Conservation (phyloP, 441 rosid species). For the Arabidopsis hybrid region DNA sequence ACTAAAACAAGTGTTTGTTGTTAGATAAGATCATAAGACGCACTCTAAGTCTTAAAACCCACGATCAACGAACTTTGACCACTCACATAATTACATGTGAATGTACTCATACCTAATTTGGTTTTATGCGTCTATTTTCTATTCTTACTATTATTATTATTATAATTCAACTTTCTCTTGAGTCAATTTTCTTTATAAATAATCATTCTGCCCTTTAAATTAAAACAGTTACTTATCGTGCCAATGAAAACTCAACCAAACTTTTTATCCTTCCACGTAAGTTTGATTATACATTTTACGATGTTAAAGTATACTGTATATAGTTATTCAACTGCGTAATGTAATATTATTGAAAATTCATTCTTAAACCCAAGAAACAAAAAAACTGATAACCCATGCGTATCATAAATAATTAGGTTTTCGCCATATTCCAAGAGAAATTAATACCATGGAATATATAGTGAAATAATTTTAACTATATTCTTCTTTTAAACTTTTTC, state of each 20-base stretch:
- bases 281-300: constrained; percentile 5
- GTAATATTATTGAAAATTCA: background rate
- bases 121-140: constrained; percentile 28
- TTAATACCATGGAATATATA: background rate
- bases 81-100: constrained; percentile 34
- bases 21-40: constrained; percentile 27
- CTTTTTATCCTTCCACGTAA: constrained; percentile 23
- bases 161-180: constrained; percentile 21
- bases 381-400: background rate
- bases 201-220: constrained; percentile 38
- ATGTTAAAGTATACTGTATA: background rate
- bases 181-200: constrained; percentile 34
- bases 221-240: constrained; percentile 21
- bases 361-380: background rate
- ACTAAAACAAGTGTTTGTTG: constrained; percentile 36
- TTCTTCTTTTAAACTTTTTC: background rate
- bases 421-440: background rate
- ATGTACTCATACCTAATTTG: constrained; percentile 27
- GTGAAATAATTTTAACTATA: background rate
- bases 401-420: background rate
- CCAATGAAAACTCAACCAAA: constrained; percentile 21
- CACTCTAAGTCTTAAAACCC: constrained; percentile 38
- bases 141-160: constrained; percentile 31
- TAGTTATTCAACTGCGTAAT: background rate
- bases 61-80: constrained; percentile 49